Base-by-base conservation (phyloP, 352 stramenopile species). In the Phytopythium ostracodes region DNA sequence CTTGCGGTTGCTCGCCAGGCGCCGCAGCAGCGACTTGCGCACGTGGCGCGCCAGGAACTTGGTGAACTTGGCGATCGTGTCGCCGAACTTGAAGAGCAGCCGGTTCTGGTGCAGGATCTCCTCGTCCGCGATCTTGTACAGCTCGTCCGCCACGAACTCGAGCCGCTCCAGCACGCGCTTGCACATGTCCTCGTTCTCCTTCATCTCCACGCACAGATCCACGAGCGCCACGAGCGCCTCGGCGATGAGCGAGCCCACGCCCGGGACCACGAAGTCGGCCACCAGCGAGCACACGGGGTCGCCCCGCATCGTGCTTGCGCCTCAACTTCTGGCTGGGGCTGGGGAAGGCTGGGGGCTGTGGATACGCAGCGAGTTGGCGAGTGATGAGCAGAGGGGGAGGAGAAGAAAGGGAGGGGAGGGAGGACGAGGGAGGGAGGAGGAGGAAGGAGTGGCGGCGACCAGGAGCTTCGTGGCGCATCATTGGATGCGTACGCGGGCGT, bases 111-210 rank as follows among this genome's bases (percentile, higher is more conserved):
- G 73, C 38, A 81, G 33, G 35, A 66, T 68, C 54, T 64, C 61
- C 42, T 72, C 60, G 60, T 75, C 68, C 61, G 64, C 46, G 58
- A 81, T 74, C 65, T 76, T 72, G 53, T 67, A 63, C 27, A 81
- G 68, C 49, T 78, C 71, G 44, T 69, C 65, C 35, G 63, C 50
- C 44, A 81, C 63, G 35, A 73, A 75, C 63, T 62, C 60, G 57
- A 75, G 64, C 44, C 68, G 68, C 33, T 69, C 55, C 46, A 66
- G 61, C 56, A 75, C 68, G 29, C 64, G 60, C 0, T 51, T 55
- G 49, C 68, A 75, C 44, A 66, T 65, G 9, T 75, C 64, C 52
- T 71, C 64, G 64, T 71, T 71, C 53, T 71, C 64, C 61, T 70
- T 75, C 60, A 75, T 58, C 53, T 75, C 42, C 27, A 63, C 55